phyloP scores from a whole-genome alignment of 225 moss, liverwort and hornwort species.

The Bryum argenteum region DNA sequence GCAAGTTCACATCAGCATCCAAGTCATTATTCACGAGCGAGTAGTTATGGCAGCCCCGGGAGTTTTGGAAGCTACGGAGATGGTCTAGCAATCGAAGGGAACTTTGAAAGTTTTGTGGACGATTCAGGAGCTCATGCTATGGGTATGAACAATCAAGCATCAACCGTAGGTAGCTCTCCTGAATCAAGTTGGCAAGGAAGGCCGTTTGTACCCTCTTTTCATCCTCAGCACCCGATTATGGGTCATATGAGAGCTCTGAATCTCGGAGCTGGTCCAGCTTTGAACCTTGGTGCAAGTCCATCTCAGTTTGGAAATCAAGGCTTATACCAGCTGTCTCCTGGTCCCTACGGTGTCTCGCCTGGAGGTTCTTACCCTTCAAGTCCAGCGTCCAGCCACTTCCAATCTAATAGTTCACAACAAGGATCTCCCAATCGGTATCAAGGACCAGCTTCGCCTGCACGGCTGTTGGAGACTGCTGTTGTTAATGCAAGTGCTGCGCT shows the following conservation, averaged over 20 bases:
- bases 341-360: constrained; percentile 44
- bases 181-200: constrained; percentile 57
- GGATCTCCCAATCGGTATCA: constrained; percentile 53
- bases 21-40: constrained; percentile 47
- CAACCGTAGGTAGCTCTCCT: constrained; percentile 49
- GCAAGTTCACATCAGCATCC: constrained; percentile 51
- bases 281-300: constrained; percentile 56
- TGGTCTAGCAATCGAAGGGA: constrained; percentile 33
- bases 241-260: constrained; percentile 42
- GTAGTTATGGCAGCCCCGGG: constrained; percentile 52
- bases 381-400: constrained; percentile 50
- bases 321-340: constrained; percentile 54
- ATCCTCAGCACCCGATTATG: constrained; percentile 43
- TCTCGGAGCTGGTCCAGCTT: constrained; percentile 40
- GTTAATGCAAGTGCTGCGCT: constrained; percentile 58
- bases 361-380: constrained; percentile 51
- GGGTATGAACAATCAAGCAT: constrained; percentile 43
- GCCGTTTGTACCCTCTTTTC: constrained; percentile 41
- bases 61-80: constrained; percentile 62
- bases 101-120: constrained; percentile 53
- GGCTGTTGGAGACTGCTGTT: constrained; percentile 47
- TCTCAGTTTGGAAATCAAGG: constrained; percentile 51
- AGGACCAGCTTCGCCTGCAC: constrained; percentile 50
- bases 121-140: constrained; percentile 39
- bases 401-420: constrained; percentile 49